Percentiles rank a stretch among this genome's conserved stretches.
These are phyloP conservation scores for Thalassiosira mediterranea DNA, from an alignment of 352 stramenopile species.

Conservation along the genomic window DNA sequence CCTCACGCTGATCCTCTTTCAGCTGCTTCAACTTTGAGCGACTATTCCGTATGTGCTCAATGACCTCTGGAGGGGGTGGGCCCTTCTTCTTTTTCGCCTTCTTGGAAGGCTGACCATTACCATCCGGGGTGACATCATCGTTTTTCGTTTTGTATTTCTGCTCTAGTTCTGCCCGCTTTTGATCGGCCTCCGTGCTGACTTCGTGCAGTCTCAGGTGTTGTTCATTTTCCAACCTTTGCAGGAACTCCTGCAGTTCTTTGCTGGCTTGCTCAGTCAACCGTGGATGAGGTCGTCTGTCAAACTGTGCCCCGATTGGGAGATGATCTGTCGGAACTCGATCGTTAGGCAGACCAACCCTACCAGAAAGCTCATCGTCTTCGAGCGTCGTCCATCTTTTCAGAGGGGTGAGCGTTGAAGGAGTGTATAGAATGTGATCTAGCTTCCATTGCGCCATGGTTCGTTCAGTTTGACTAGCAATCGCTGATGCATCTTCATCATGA, in stretches of 20 bases:
- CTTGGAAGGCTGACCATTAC: not conserved
- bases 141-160: constrained; percentile 8
- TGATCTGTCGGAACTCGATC: constrained; percentile 51
- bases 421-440: constrained; percentile 61
- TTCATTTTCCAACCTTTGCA: constrained; percentile 29
- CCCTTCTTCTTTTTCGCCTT: constrained; percentile 22
- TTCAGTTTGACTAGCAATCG: not conserved
- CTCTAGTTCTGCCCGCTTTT: not conserved
- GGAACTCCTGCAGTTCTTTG: constrained; percentile 8
- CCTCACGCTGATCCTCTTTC: constrained; percentile 25
- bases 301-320: constrained; percentile 52
- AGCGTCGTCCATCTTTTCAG: constrained; percentile 41
- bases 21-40: constrained; percentile 33
- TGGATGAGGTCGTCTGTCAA: constrained; percentile 31
- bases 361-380: constrained; percentile 46
- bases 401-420: constrained; percentile 22
- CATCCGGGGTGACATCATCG: not conserved
- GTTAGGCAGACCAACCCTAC: constrained; percentile 44
- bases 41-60: constrained; percentile 43
- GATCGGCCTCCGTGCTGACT: not conserved
- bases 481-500: constrained; percentile 33
- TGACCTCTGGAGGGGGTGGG: constrained; percentile 37
- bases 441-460: constrained; percentile 44
- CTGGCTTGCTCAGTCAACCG: constrained; percentile 18
- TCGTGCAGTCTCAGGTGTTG: constrained; percentile 12